Evolutionary conservation across 768 basidiomycete genomes (phyloP).

Genomic region (Lactarius psammicola): DNA sequence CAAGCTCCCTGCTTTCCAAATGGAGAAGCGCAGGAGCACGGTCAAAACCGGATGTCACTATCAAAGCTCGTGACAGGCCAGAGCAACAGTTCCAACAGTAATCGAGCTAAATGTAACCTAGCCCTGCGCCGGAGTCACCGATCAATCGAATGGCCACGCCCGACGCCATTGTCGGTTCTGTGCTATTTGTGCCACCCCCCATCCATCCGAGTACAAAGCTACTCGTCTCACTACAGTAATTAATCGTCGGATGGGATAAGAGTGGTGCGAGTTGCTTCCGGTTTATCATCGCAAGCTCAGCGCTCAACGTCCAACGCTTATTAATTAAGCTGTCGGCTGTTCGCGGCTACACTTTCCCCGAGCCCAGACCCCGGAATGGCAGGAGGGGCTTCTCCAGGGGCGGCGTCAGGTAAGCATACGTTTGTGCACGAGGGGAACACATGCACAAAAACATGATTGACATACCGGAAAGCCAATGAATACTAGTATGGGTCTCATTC

Average conservation of each 20-base stretch:
- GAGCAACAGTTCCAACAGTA: neutral
- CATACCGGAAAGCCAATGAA: neutral
- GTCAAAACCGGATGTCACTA: neutral
- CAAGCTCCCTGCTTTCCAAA: neutral
- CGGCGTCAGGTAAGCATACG: neutral
- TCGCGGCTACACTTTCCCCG: neutral
- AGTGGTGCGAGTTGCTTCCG: neutral
- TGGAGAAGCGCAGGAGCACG: no score
- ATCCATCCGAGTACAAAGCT: neutral
- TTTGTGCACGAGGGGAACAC: neutral
- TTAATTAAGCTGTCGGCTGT: neutral
- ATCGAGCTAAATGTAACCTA: neutral
- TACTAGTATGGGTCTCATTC: neutral
- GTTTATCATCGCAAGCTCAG: neutral
- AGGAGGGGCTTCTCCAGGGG: neutral
- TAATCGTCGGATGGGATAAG: neutral
- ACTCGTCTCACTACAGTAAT: neutral
- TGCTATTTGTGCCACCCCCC: neutral
- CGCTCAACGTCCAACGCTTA: neutral
- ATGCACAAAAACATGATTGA: neutral
- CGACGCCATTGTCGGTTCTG: neutral
- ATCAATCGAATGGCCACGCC: neutral
- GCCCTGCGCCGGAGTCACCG: neutral
- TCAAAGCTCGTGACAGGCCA: neutral
- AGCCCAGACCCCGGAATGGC: neutral